Base-by-base conservation (phyloP, 257 asterid species). In the Salvia hispanica region DNA sequence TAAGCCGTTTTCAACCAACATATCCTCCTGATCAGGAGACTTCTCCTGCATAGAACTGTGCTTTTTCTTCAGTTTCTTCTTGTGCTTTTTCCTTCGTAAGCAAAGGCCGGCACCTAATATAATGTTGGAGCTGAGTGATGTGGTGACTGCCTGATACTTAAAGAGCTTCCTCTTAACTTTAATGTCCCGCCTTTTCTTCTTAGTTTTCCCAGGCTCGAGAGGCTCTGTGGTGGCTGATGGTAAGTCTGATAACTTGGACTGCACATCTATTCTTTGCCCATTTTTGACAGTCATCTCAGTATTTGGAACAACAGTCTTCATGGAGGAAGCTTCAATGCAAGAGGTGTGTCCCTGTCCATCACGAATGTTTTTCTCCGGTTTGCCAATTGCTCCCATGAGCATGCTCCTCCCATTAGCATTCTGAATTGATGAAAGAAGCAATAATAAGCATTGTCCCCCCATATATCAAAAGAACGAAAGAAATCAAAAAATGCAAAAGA, bases 61-160 rank as follows among this genome's bases (percentile, higher is more conserved):
- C 63, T 73, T 79, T 44, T 72, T 40, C 45, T 40, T 40, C 45
- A 40, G 11, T 40, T 40, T 75, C 67, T 71, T 71, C 72, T 74
- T 82, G 65, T 40, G 77, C 66, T 77, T 90, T 78, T 77, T 89
- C 76, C 82, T 86, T 39, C 25, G 72, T 70, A 70, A 43, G 78
- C 69, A 73, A 18, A 84, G 77, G 57, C 85, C 73, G 10, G 60
- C 79, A 61, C 90, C 83, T 46, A 88, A 83, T 69, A 94, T 74
- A 64, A 90, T 74, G 80, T 48, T 77, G 67, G 88, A 83, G 83
- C 96, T 82, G 62, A 88, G 83, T 4, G 76, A 76, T 79, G 69
- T 70, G 51, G 74, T 51, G 58, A 75, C 69, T 56, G 74, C 61
- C 4, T 67, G 85, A 74, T 52, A 58, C 74, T 80, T 88, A 59